These are phyloP conservation scores for Theileria parva DNA, from an alignment of 169 alveolate species.

Conservation along the genomic window DNA sequence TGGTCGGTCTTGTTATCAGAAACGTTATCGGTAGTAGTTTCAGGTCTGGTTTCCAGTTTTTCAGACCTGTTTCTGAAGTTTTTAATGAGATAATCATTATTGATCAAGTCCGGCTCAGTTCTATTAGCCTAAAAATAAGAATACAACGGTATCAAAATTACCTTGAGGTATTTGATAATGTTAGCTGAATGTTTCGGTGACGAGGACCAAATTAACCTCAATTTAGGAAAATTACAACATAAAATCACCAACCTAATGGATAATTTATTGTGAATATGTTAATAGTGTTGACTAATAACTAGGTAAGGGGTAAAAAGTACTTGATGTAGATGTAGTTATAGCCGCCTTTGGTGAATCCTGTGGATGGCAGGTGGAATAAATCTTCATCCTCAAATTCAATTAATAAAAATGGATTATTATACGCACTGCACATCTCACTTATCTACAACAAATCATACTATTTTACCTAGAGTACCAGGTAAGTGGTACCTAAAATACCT, in stretches of 20 bases:
- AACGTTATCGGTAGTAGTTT: not conserved
- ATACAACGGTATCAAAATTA: not conserved
- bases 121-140: slow-evolving; percentile 18
- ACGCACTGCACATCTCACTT: slow-evolving; percentile 61
- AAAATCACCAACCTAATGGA: slow-evolving; percentile 21
- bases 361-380: slow-evolving; percentile 61
- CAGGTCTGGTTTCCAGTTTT: not conserved
- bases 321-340: slow-evolving; percentile 45
- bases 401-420: slow-evolving; percentile 51
- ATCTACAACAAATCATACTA: slow-evolving; percentile 10
- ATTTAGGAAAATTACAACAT: slow-evolving; percentile 62
- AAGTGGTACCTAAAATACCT: not conserved
- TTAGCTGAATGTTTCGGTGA: slow-evolving; percentile 58
- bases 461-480: not conserved
- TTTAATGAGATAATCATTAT: slow-evolving; percentile 28
- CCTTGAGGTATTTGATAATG: slow-evolving; percentile 37
- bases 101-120: slow-evolving; percentile 48
- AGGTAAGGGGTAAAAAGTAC: slow-evolving; percentile 1
- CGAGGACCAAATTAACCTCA: slow-evolving; percentile 61
- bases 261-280: not conserved
- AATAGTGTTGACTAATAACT: not conserved
- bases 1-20: not conserved
- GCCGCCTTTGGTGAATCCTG: slow-evolving; percentile 26
- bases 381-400: slow-evolving; percentile 61
- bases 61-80: slow-evolving; percentile 18